Base-by-base conservation (phyloP, 2,329 filamentous ascomycete species). In the Aspergillus spinulosporus region DNA sequence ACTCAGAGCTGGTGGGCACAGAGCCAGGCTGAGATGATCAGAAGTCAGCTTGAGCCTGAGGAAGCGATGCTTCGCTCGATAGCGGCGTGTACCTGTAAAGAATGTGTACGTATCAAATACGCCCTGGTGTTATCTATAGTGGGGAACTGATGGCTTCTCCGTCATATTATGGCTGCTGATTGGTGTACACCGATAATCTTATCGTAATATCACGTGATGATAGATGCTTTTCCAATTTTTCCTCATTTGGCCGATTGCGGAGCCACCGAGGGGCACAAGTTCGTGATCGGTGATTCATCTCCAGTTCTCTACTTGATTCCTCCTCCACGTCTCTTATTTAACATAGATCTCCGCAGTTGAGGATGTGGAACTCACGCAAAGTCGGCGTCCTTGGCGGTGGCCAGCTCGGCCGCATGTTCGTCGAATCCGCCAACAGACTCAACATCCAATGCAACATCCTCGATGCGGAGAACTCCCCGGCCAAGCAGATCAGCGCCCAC, bases 361-460 rank as follows among this genome's bases (percentile, higher is more conserved):
- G 57, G 15, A 73, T 73, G 71, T 74, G 72, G 72, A 74, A 74
- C 59, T 67, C 70, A 49, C 72, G 65, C 45, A 74, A 73, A 59
- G 74, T 81, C 53, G 82, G 82, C 59, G 77, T 84, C 47, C 76
- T 84, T 54, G 82, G 82, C 34, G 82, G 81, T 50, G 89, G 89
- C 66, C 89, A 92, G 77, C 83, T 99, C 40, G 94, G 93, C 59
- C 89, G 90, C 62, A 97, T 97, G 94, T 84, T 97, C 15, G 88
- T 89, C 62, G 91, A 97, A 78, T 87, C 89, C n/a, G 92, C 92
- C 34, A 86, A 87, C 69, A 78, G 83, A 63, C 83, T 96, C 56
- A 91, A 90, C 66, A 85, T 95, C 63, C 83, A 88, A 62, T 83
- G 94, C 63, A 89, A 87, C 57, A 82, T 96, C 40, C 83, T 96